These are phyloP conservation scores for Oryza rufipogon DNA, from an alignment of 176 grass and related monocot species.

Conservation along the genomic window DNA sequence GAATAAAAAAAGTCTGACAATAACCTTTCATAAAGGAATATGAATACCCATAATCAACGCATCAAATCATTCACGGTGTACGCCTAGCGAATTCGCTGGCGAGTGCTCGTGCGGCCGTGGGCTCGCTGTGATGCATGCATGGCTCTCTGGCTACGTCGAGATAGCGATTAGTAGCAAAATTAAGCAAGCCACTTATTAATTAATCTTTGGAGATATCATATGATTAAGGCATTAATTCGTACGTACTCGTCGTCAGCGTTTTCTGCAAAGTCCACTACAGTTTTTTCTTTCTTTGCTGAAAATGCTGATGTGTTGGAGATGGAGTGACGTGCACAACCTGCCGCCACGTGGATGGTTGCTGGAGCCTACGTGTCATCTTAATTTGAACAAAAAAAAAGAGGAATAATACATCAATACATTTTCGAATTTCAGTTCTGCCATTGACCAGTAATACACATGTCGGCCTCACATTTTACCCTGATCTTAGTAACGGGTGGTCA, in stretches of 20 bases:
- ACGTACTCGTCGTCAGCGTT: background rate
- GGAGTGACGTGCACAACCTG: background rate
- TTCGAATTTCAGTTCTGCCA: background rate
- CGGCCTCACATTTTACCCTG: background rate
- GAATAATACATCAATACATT: background rate
- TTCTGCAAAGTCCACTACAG: conserved; percentile 1
- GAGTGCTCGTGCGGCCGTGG: too few species aligned
- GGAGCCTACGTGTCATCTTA: background rate
- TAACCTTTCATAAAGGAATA: too few species aligned
- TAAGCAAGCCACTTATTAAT: background rate
- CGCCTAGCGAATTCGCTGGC: too few species aligned
- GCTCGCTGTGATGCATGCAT: too few species aligned
- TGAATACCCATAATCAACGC: too few species aligned
- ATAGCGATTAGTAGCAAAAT: background rate
- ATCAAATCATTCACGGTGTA: too few species aligned
- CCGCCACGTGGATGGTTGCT: background rate
- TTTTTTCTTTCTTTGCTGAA: background rate
- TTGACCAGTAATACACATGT: background rate
- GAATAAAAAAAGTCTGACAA: too few species aligned
- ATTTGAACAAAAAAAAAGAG: background rate
- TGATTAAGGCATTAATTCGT: too few species aligned
- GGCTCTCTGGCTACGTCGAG: background rate
- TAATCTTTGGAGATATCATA: background rate
- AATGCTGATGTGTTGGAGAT: background rate
- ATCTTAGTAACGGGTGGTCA: background rate